These are phyloP conservation scores for Penicillium thymicola DNA, from an alignment of 2,329 filamentous ascomycete species.

Conservation along the genomic window DNA sequence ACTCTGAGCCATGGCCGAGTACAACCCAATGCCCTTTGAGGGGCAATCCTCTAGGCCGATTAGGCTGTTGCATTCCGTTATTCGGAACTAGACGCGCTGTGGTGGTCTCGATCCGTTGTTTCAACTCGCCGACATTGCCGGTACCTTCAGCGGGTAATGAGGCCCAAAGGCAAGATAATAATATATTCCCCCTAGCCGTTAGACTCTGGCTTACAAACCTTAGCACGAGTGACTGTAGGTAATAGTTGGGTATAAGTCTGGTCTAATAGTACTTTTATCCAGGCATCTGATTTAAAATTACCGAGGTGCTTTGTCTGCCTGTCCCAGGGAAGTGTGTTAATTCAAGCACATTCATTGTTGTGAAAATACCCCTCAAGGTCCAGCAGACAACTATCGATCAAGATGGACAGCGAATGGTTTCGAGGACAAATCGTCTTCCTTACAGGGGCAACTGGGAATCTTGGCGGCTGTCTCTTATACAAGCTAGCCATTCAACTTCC, in stretches of 20 bases:
- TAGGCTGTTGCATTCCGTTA: neutral
- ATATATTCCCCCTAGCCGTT: too few relatives aligned
- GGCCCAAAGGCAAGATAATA: neutral
- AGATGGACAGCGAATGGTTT: slow-evolving; percentile 8
- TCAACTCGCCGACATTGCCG: neutral
- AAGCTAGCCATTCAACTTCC: slow-evolving; percentile 18
- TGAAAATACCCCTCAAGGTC: neutral
- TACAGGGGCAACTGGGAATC: slow-evolving; percentile 16
- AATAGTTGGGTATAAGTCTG: neutral
- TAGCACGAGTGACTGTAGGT: neutral
- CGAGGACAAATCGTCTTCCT: slow-evolving; percentile 16
- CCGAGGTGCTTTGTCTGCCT: too few relatives aligned
- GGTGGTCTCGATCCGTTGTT: neutral
- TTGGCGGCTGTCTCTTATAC: slow-evolving; percentile 19
- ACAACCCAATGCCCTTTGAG: neutral
- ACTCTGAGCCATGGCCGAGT: neutral
- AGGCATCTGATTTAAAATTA: neutral
- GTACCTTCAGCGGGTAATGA: neutral
- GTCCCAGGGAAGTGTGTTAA: too few relatives aligned
- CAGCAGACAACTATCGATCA: neutral
- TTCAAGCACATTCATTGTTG: neutral
- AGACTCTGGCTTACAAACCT: neutral
- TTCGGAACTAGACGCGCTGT: neutral
- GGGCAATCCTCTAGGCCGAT: neutral
- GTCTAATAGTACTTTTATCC: neutral